Conservation (phyloP, 129 eudicot species). For the Oenanthe sinensis region DNA sequence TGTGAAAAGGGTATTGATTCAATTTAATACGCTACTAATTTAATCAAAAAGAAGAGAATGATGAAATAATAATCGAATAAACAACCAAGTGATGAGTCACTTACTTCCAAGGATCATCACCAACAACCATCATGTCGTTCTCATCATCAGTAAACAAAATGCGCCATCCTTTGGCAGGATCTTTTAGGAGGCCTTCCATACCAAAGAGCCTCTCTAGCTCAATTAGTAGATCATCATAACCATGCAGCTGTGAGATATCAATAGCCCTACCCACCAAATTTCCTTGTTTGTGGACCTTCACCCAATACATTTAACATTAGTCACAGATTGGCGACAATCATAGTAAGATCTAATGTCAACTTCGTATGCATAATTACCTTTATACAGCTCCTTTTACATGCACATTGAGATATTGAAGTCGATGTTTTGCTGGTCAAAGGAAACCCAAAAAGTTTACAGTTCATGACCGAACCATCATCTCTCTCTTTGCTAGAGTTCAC, state of each 20-base stretch:
- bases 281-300: slow-evolving; percentile 94
- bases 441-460: slow-evolving; percentile 69
- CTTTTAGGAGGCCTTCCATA: slow-evolving; percentile 71
- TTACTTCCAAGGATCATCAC: slow-evolving; percentile 95
- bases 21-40: neutral
- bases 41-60: neutral
- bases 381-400: slow-evolving; percentile 73
- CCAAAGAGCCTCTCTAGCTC: slow-evolving; percentile 75
- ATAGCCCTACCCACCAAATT: slow-evolving; percentile 86
- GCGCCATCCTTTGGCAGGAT: slow-evolving; percentile 66
- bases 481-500: slow-evolving; percentile 32
- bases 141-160: slow-evolving; percentile 80
- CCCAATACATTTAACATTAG: neutral
- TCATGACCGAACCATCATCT: slow-evolving; percentile 40
- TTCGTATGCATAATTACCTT: slow-evolving; percentile 41
- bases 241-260: slow-evolving; percentile 59
- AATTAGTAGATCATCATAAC: slow-evolving; percentile 53
- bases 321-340: neutral
- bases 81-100: slow-evolving; percentile 10
- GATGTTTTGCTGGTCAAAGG: slow-evolving; percentile 42
- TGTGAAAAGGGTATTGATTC: neutral
- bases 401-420: slow-evolving; percentile 33
- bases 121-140: slow-evolving; percentile 92
- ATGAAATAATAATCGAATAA: neutral
- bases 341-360: neutral